Evolutionary conservation across 78 protist species (phyloP).

Genomic region (Monocercomonoides exilis): DNA sequence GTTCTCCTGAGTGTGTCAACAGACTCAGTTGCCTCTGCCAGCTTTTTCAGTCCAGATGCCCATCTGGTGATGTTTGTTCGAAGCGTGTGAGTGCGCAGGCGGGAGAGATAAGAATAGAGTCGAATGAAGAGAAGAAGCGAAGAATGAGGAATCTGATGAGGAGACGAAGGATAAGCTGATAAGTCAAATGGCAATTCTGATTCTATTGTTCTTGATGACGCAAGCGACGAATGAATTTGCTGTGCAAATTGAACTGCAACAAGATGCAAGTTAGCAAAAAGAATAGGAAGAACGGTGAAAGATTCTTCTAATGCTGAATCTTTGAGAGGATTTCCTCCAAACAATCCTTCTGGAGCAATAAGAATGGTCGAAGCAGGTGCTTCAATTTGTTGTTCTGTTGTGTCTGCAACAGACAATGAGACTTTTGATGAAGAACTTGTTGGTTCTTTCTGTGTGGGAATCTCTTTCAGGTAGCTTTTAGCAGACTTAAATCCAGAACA

Average conservation of each 20-base stretch:
- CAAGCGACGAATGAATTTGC: no score
- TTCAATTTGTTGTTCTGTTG: not conserved
- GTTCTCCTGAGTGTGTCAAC: not conserved
- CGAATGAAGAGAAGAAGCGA: no score
- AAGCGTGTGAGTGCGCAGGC: not conserved
- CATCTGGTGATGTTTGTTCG: not conserved
- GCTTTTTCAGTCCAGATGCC: not conserved
- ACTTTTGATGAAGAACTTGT: no score
- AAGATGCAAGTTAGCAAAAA: not conserved
- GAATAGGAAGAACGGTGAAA: not conserved
- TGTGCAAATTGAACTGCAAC: no score
- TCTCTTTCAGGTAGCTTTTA: no score
- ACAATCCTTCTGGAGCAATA: not conserved
- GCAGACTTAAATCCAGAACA: not conserved
- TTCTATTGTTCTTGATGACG: no score
- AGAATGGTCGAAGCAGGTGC: not conserved
- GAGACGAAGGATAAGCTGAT: no score
- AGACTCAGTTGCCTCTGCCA: not conserved
- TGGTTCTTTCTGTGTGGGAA: no score
- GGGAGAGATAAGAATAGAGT: not conserved
- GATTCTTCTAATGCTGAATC: not conserved
- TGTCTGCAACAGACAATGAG: no score
- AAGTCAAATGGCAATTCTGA: no score
- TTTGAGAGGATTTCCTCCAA: not conserved
- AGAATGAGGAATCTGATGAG: no score